A percentile compares a stretch with the other conserved stretches of the same genome.
Conservation (phyloP, 2,329 filamentous ascomycete genomes). For the Metarhizium sp. region DNA sequence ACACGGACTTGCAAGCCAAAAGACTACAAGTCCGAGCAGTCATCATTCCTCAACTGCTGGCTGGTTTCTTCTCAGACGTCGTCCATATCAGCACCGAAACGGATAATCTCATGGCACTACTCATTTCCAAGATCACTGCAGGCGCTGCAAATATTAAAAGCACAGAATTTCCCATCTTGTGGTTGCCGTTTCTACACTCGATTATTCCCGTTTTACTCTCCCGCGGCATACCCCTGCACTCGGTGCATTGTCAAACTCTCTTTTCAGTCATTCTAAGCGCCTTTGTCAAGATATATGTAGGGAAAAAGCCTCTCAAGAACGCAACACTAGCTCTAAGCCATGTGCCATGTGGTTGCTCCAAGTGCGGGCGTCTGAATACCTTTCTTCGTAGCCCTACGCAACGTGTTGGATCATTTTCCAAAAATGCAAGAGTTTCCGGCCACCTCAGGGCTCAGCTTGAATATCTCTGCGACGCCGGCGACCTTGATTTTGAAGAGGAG, state of each 20-base stretch:
- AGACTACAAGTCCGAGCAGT: background rate
- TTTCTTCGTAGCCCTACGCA: constrained; percentile 14
- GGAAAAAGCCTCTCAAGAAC: constrained; percentile 6
- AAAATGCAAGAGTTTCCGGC: rapidly evolving
- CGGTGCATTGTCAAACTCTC: constrained; percentile 13
- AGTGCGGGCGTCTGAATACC: constrained; percentile 15
- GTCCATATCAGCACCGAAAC: constrained; percentile 8
- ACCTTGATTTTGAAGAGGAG: too few species aligned
- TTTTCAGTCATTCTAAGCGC: constrained; percentile 13
- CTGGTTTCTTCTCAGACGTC: constrained; percentile 5
- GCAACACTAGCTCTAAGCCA: background rate
- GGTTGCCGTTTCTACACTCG: constrained; percentile 20
- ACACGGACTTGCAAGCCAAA: background rate
- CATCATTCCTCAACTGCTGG: constrained; percentile 3
- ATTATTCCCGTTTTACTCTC: constrained; percentile 10
- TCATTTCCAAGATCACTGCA: constrained; percentile 11
- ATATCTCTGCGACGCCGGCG: too few species aligned
- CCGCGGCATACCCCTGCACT: constrained; percentile 5
- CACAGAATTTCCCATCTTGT: constrained; percentile 14
- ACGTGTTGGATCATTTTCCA: too few species aligned
- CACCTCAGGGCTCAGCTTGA: too few species aligned
- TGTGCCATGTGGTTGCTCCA: constrained; percentile 13
- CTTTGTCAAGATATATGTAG: constrained; percentile 15
- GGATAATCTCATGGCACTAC: constrained; percentile 9
- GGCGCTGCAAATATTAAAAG: constrained; percentile 9